Evolutionary conservation across 2,329 filamentous ascomycete species (phyloP).

Genomic region (Fusarium solani-melongenae): DNA sequence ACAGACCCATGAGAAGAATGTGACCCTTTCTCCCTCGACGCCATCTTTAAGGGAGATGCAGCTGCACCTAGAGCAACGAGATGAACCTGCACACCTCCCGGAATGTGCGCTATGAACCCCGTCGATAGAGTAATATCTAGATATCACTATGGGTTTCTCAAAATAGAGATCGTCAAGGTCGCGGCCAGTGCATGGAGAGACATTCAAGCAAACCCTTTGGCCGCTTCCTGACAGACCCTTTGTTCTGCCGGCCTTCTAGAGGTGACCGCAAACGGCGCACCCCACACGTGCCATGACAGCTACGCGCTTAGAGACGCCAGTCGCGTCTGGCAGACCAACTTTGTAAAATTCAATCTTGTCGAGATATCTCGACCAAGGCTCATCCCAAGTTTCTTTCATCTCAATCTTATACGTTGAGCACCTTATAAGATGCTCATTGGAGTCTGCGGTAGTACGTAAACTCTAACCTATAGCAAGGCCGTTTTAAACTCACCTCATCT

Average conservation of each 20-base stretch:
- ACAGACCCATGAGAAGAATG: slow-evolving; percentile 28
- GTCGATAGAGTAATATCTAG: slow-evolving; percentile 1
- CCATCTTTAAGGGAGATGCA: slow-evolving; percentile 18
- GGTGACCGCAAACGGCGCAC: slow-evolving; percentile 15
- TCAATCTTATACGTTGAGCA: background rate
- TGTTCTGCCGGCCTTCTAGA: slow-evolving; percentile 29
- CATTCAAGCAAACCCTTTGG: slow-evolving; percentile 15
- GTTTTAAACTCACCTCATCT: slow-evolving; percentile 18
- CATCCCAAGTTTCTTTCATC: background rate
- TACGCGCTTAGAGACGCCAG: slow-evolving; percentile 34
- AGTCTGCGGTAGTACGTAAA: slow-evolving; percentile 73
- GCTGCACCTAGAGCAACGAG: slow-evolving; percentile 17
- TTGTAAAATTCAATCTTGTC: slow-evolving; percentile 9
- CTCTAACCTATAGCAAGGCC: background rate
- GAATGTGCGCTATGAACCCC: slow-evolving; percentile 19
- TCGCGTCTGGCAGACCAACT: slow-evolving; percentile 23
- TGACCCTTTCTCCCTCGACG: background rate
- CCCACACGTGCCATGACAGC: slow-evolving; percentile 26
- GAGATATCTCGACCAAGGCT: slow-evolving; percentile 2
- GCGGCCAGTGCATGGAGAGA: slow-evolving; percentile 24
- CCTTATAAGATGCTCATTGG: slow-evolving; percentile 75
- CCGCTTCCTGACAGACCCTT: slow-evolving; percentile 8
- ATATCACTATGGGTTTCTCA: background rate
- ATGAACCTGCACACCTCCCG: background rate
- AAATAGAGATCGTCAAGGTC: slow-evolving; percentile 12